A percentile compares a stretch with the other conserved stretches of the same genome.
Evolutionary conservation across 2,329 filamentous ascomycete genomes (phyloP).

Genomic region (Aspergillus tanneri): DNA sequence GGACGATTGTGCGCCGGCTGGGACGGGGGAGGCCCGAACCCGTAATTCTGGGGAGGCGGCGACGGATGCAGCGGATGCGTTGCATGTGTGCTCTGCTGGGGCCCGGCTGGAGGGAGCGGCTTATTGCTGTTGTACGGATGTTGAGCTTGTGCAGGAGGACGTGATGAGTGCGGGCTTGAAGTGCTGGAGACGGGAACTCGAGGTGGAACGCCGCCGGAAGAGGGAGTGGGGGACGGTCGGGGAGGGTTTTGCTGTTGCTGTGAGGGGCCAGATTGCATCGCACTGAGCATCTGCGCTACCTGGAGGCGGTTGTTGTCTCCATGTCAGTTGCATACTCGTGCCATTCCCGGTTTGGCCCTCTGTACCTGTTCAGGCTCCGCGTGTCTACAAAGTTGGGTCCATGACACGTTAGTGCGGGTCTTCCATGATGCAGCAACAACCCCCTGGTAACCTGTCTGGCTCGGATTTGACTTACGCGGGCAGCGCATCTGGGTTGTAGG

Average conservation of each 20-base stretch:
- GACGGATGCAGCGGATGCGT: constrained; percentile 43
- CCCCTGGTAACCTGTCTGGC: neutral
- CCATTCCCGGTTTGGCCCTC: neutral
- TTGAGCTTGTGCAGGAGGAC: constrained; percentile 12
- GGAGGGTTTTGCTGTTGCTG: constrained; percentile 32
- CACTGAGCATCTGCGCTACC: constrained; percentile 48
- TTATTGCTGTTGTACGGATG: constrained; percentile 16
- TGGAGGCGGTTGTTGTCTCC: constrained; percentile 20
- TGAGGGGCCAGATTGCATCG: constrained; percentile 31
- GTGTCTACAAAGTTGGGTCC: constrained; percentile 53
- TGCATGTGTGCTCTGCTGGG: constrained; percentile 28
- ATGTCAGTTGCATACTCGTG: constrained; percentile 11
- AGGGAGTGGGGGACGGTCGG: constrained; percentile 25
- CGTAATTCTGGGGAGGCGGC: constrained; percentile 48
- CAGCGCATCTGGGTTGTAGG: constrained; percentile 91
- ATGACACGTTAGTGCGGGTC: constrained; percentile 18
- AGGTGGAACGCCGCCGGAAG: constrained; percentile 26
- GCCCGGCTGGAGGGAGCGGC: constrained; percentile 12
- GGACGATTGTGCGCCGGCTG: constrained; percentile 56
- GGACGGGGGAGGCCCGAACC: constrained; percentile 51
- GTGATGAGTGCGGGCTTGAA: constrained; percentile 21
- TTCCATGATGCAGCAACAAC: neutral
- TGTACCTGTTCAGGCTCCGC: constrained; percentile 71
- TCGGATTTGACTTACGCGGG: constrained; percentile 66
- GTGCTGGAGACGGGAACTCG: constrained; percentile 28